Evolutionary conservation across 352 stramenopile genomes (phyloP), one percentile per base, ranked within the genome.

Genomic region (Aphanomyces stellatus): DNA sequence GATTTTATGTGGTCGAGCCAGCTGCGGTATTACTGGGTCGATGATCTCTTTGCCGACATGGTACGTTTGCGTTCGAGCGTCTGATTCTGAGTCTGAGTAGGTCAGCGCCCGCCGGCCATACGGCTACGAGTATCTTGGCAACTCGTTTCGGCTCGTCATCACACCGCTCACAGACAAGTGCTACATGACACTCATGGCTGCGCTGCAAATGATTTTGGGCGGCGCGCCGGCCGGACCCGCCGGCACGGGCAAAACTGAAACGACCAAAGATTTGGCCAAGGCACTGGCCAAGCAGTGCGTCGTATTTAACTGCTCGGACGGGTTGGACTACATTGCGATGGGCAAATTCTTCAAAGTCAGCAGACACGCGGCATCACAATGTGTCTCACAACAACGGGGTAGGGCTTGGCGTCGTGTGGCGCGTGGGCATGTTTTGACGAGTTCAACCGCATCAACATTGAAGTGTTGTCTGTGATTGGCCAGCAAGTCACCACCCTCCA

Each of bases 381-480:
- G 1, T n/a, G 37, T 46, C 37, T 46, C 37, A 51, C 15, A 78
- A 79, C 71, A 81, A n/a, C 33, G 25, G 19, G 11, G n/a, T 30
- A 57, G 49, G 49, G 93, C 0, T 73, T 98, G 0, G 93, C 92
- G 25, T 88, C 87, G 0, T 97, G 89, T 65, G 93, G 93, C 1
- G 93, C 93, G 0, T 98, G 93, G 93, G 91, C 91, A 6, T 98
- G 93, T 68, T 98, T 98, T 53, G 93, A 98, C 49, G 93, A 98
- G 79, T 98, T 98, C 74, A 98, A 98, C 67, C 90, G 93, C 15
- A 98, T 98, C 68, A 95, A 98, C 51, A 97, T 98, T 31, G 93
- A 98, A 72, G 88, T 96, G 22, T 43, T 94, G 25, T 93, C 85
- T 0, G 86, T 94, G 57, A 88, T 94, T 49, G 86, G 84, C 0